Evolutionary conservation across 331 rosid genomes (phyloP).

Genomic region (Prunus yedoensis): DNA sequence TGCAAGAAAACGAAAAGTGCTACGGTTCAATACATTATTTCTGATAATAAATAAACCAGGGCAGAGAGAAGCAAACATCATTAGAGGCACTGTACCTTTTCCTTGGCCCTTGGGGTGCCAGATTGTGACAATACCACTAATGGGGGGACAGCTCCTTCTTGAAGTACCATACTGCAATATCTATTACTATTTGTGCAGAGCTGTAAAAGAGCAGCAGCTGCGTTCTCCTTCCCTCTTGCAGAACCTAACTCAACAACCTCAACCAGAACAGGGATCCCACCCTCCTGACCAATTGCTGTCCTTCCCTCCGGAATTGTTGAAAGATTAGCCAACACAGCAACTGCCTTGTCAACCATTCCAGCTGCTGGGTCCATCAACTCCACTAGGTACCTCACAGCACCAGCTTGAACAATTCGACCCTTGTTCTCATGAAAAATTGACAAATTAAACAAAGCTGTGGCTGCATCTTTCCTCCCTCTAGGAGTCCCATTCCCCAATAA

Average conservation of each 20-base stretch:
- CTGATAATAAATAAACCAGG: neutral
- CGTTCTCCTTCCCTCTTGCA: constrained; percentile 93
- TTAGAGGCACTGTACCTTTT: constrained; percentile 55
- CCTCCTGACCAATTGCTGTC: constrained; percentile 67
- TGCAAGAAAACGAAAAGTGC: constrained; percentile 31
- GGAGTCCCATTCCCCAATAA: constrained; percentile 90
- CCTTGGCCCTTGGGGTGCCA: constrained; percentile 96
- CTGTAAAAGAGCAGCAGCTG: constrained; percentile 91
- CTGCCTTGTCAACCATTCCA: constrained; percentile 98
- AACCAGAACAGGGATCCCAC: constrained; percentile 85
- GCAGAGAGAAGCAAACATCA: neutral
- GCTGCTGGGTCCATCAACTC: constrained; percentile 99
- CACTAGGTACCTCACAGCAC: constrained; percentile 92
- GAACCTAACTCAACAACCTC: constrained; percentile 99
- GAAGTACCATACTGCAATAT: constrained; percentile 68
- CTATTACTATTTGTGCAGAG: constrained; percentile 58
- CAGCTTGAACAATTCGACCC: constrained; percentile 85
- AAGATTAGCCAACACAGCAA: constrained; percentile 91
- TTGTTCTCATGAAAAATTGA: constrained; percentile 88
- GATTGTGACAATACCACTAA: constrained; percentile 84
- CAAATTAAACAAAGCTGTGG: constrained; percentile 92
- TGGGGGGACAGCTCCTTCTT: constrained; percentile 95
- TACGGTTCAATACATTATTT: neutral
- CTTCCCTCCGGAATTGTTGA: constrained; percentile 91
- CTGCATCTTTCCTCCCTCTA: constrained; percentile 97